Conservation (phyloP, 2,329 filamentous ascomycete species). For the Microcera coccophila region DNA sequence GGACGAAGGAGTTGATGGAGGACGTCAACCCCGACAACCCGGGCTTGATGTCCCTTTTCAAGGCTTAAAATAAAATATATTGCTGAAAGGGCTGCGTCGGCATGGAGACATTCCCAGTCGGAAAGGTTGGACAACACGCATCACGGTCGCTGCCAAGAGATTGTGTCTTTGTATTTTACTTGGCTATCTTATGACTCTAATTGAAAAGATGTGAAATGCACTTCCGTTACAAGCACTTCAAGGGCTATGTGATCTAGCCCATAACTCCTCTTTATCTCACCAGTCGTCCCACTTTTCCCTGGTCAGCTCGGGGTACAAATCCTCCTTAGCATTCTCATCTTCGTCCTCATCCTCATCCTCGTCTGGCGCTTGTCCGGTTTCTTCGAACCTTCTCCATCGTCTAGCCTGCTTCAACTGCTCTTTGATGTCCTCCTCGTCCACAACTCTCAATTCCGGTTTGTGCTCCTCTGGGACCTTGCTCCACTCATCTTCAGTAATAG, state of each 20-base stretch:
- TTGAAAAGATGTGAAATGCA: slow-evolving; percentile 4
- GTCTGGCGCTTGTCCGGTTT: slow-evolving; percentile 25
- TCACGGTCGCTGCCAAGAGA: slow-evolving; percentile 8
- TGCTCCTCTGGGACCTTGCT: slow-evolving; percentile 26
- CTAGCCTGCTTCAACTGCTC: slow-evolving; percentile 21
- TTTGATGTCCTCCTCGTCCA: slow-evolving; percentile 20
- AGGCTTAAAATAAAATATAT: slow-evolving; percentile 31
- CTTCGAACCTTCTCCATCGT: slow-evolving; percentile 27
- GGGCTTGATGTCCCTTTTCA: slow-evolving; percentile 37
- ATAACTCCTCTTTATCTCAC: neutral
- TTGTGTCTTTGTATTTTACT: slow-evolving; percentile 18
- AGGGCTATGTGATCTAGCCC: too few species aligned
- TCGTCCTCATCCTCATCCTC: slow-evolving; percentile 23
- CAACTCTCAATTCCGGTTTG: slow-evolving; percentile 25
- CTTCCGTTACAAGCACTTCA: too few species aligned
- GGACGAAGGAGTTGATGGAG: slow-evolving; percentile 51
- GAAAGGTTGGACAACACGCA: slow-evolving; percentile 1
- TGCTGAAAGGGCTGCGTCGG: slow-evolving; percentile 2
- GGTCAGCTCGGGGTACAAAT: too few species aligned
- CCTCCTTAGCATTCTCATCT: slow-evolving; percentile 1
- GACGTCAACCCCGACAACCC: slow-evolving; percentile 39
- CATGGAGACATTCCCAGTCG: slow-evolving; percentile 9
- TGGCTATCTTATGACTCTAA: slow-evolving; percentile 7
- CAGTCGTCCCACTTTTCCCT: slow-evolving; percentile 2
- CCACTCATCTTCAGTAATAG: slow-evolving; percentile 30